phyloP scores from a whole-genome alignment of 306 rosid genomes.

The Rubus parviflorus region DNA sequence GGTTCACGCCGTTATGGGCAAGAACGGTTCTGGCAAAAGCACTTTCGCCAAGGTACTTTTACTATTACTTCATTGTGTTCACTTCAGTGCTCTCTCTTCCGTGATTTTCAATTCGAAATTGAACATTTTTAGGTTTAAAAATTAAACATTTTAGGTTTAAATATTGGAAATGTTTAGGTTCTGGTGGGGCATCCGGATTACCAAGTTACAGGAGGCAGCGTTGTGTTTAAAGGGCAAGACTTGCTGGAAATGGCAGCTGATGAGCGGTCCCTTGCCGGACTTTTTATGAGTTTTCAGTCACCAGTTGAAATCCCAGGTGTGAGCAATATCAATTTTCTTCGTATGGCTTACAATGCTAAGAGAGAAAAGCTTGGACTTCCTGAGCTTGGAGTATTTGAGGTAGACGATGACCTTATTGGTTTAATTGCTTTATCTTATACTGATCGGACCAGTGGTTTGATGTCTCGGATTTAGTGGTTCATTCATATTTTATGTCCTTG shows the following conservation, averaged over 20 bases:
- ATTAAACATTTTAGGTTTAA: not conserved
- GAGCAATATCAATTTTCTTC: slow-evolving; percentile 74
- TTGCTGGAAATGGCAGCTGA: slow-evolving; percentile 87
- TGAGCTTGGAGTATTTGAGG: slow-evolving; percentile 91
- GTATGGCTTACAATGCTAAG: slow-evolving; percentile 91
- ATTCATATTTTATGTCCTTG: slow-evolving; percentile 32
- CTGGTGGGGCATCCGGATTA: slow-evolving; percentile 96
- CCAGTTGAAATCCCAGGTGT: slow-evolving; percentile 95
- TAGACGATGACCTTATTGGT: not conserved
- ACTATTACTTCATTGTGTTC: not conserved
- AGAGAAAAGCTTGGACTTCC: slow-evolving; percentile 72
- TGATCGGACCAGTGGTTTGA: not conserved
- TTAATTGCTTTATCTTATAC: not conserved
- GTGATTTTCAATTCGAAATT: not conserved
- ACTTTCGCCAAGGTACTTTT: slow-evolving; percentile 75
- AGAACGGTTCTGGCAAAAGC: slow-evolving; percentile 95
- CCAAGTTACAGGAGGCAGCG: slow-evolving; percentile 79
- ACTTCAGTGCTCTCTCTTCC: not conserved
- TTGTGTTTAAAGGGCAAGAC: slow-evolving; percentile 70
- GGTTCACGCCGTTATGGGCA: slow-evolving; percentile 96
- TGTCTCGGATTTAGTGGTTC: slow-evolving; percentile 5
- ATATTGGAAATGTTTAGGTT: slow-evolving; percentile 44
- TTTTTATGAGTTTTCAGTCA: slow-evolving; percentile 94
- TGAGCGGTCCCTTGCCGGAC: slow-evolving; percentile 78
- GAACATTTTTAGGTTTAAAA: not conserved